Conservation (phyloP, 2,329 filamentous ascomycete species). For the Aspergillus awamori region DNA sequence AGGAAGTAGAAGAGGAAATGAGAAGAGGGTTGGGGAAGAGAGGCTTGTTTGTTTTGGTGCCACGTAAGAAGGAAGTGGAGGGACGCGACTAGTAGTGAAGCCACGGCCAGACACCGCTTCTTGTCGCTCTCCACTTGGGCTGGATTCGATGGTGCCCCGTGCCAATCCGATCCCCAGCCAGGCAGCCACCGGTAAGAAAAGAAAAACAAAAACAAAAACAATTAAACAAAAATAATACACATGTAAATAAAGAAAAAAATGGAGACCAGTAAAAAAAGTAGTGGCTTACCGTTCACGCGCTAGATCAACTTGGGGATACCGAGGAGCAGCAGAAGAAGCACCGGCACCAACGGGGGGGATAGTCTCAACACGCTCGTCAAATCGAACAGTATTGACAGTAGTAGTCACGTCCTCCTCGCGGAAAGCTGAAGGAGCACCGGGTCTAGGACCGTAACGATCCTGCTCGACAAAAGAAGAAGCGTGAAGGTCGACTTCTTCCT, state of each 20-base stretch:
- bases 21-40: background rate
- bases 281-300: conserved; percentile 54
- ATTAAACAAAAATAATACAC: conserved; percentile 1
- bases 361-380: conserved; percentile 35
- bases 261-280: conserved; percentile 20
- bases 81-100: conserved; percentile 22
- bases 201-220: conserved; percentile 15
- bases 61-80: conserved; percentile 29
- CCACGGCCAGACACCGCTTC: conserved; percentile 26
- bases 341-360: no score
- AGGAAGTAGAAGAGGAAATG: conserved; percentile 1
- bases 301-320: conserved; percentile 54
- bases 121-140: conserved; percentile 27
- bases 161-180: conserved; percentile 4
- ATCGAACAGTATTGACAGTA: conserved; percentile 18
- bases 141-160: conserved; percentile 6
- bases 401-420: no score
- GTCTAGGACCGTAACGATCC: background rate
- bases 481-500: conserved; percentile 87
- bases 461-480: conserved; percentile 50
- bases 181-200: conserved; percentile 11
- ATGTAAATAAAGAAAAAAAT: conserved; percentile 12
- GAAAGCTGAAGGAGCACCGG: conserved; percentile 16
- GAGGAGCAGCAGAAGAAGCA: conserved; percentile 15
- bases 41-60: conserved; percentile 27